phyloP scores from a whole-genome alignment of 2,329 filamentous ascomycete species.

The Ophiocordyceps sinensis region DNA sequence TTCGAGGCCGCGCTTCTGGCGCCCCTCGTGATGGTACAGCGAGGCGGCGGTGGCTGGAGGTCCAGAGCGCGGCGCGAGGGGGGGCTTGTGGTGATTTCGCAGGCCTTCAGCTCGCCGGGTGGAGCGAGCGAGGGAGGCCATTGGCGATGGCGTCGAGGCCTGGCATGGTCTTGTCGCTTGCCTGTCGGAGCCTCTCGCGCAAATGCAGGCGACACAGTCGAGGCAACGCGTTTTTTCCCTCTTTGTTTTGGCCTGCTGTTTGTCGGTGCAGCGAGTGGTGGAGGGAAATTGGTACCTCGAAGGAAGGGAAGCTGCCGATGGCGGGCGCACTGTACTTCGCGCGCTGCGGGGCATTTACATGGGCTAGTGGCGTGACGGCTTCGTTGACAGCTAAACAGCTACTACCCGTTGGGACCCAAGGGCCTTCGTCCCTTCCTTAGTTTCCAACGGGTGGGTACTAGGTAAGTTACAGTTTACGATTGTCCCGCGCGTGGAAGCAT shows the following conservation, averaged over 20 bases:
- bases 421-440: too few species aligned
- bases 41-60: conserved; percentile 15
- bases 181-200: conserved; percentile 3
- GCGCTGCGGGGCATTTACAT: too few species aligned
- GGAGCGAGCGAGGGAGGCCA: conserved; percentile 39
- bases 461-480: too few species aligned
- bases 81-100: conserved; percentile 11
- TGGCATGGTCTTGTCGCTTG: conserved; percentile 21
- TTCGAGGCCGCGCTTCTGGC: conserved; percentile 35
- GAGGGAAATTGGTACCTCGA: too few species aligned
- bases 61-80: conserved; percentile 8
- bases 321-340: too few species aligned
- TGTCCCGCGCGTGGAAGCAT: too few species aligned
- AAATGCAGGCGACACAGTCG: not conserved
- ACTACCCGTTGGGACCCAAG: too few species aligned
- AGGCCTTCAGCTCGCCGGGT: conserved; percentile 33
- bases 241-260: not conserved
- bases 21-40: conserved; percentile 13
- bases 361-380: too few species aligned
- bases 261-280: too few species aligned
- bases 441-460: too few species aligned
- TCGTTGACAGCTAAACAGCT: too few species aligned
- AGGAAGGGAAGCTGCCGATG: too few species aligned
- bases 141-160: conserved; percentile 22
- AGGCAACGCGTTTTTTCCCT: conserved; percentile 1